phyloP scores from a whole-genome alignment of 78 protist species.

The Anaeramoeba flamelloides region DNA sequence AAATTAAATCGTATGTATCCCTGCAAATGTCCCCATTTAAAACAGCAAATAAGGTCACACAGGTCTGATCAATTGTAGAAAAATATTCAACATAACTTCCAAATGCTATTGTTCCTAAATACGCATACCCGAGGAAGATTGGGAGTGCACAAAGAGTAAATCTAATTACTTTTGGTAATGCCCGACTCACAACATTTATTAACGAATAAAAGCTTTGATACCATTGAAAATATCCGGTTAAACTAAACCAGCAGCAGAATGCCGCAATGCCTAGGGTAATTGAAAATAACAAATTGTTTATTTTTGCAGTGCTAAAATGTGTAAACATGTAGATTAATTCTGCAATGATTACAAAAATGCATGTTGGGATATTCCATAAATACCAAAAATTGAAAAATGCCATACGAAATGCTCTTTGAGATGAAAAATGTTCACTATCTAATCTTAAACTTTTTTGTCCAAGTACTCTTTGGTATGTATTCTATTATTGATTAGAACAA shows the following conservation, averaged over 20 bases:
- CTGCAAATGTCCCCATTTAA: constrained; percentile 16
- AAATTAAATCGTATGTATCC: constrained; percentile 6
- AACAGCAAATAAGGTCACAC: constrained; percentile 14
- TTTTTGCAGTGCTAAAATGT: too few species aligned
- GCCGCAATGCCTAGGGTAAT: too few species aligned
- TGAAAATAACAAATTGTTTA: too few species aligned
- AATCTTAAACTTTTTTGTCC: too few species aligned
- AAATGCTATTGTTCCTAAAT: constrained; percentile 5
- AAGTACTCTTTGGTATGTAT: too few species aligned
- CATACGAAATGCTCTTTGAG: too few species aligned
- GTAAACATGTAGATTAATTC: too few species aligned
- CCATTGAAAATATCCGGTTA: constrained; percentile 5
- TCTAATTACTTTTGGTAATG: background rate
- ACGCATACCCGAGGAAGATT: constrained; percentile 13
- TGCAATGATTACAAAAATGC: too few species aligned
- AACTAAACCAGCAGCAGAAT: background rate
- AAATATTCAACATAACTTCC: background rate
- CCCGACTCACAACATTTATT: background rate
- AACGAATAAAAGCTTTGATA: background rate
- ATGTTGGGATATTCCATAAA: too few species aligned
- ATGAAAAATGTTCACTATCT: too few species aligned
- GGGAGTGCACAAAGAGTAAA: constrained; percentile 8
- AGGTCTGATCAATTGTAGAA: constrained; percentile 7
- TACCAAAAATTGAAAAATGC: too few species aligned
- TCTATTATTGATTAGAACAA: too few species aligned